Evolutionary conservation across 2,329 filamentous ascomycete genomes (phyloP), one percentile per base, ranked within the genome.

Genomic region (Phoma sp.): DNA sequence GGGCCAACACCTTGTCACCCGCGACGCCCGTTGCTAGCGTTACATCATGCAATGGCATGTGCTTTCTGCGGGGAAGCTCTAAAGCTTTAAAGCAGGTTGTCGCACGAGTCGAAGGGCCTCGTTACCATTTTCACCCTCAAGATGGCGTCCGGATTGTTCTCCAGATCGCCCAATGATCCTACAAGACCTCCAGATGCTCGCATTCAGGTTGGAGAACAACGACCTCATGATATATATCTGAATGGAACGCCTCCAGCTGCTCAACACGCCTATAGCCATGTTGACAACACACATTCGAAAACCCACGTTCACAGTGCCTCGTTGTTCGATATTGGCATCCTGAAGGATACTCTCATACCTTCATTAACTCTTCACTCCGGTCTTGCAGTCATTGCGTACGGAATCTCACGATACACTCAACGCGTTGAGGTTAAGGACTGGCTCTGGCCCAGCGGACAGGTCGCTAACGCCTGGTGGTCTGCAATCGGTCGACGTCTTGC

Each of bases 351-450:
- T 2, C 68, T 86, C 2, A 74, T 84, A 3, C 84, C 84, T 0
- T 85, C 83, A 0, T 74, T 86, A 33, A 77, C 78, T 0, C 72
- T 86, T 0, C 82, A 86, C 58, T 77, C 81, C 0, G 78, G 80
- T 4, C 76, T 86, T 12, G 78, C 82, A 9, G 62, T 82, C 27
- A 76, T 82, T 29, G 79, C 83, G 0, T 87, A 84, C 63, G 77
- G 77, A 8, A 74, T 79, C 27, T 81, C 81, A 1, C 76, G 82
- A 22, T 77, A 80, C 44, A 84, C 82, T 7, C 71, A 85, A 62
- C 77, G 79, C n/a, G 78, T 83, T 9, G 84, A 87, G 51, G 75
- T 80, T n/a, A 88, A 87, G 63, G 84, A 88, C 67, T 84, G 81
- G 76, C 71, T 84, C 6, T 86, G 84, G 84, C 82, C 84, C 1